Base-by-base conservation (phyloP, 2,329 filamentous ascomycete genomes). In the Neonectria coccinea region DNA sequence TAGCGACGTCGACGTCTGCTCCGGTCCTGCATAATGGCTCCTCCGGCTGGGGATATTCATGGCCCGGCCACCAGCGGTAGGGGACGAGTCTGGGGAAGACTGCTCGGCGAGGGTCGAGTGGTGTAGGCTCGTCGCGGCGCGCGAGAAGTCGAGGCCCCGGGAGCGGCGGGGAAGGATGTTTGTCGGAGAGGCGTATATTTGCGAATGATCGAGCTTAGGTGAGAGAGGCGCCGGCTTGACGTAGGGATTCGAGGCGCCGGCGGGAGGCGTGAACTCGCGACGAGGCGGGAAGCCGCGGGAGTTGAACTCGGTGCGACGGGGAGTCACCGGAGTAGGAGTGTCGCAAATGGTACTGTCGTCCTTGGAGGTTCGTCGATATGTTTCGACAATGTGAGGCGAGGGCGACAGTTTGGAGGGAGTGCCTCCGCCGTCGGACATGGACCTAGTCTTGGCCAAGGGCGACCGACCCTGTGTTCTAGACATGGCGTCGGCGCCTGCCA, bases 21-120 rank as follows among this genome's bases (percentile, higher is more conserved):
- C 83, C 14, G 82, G 79, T 11, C 81, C 82, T 20, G 78, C 79
- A 70, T 84, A 85, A 27, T 87, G 83, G 33, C 82, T 81, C 63
- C 83, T 79, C 54, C 86, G 82, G 45, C 81, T 81, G 8, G 88
- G 88, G 53, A 90, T 90, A 73, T 86, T 88, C 83, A 90, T 87
- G 27, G 85, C 88, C 67, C 83, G 80, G 41, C 91, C 89, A 56
- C 90, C 89, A 59, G 96, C 90, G 12, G 91, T 94, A 1, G 96
- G 96, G 1, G 94, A 97, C 0, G 93, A 96, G 77, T 97, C 94
- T 4, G 94, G 94, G 5, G 92, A 96, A 1, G 92, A 92, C 77
- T 91, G 88, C 71, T 97, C 93, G 60, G 95, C 94, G 9, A 98
- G 86, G 0, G 92, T 98, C 16, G 95, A 97, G 79, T 98, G 96